A percentile compares a stretch with the other conserved stretches of the same genome.
Conservation (phyloP, 1,284 basidiomycete species). For the Sporisorium sorghi region DNA sequence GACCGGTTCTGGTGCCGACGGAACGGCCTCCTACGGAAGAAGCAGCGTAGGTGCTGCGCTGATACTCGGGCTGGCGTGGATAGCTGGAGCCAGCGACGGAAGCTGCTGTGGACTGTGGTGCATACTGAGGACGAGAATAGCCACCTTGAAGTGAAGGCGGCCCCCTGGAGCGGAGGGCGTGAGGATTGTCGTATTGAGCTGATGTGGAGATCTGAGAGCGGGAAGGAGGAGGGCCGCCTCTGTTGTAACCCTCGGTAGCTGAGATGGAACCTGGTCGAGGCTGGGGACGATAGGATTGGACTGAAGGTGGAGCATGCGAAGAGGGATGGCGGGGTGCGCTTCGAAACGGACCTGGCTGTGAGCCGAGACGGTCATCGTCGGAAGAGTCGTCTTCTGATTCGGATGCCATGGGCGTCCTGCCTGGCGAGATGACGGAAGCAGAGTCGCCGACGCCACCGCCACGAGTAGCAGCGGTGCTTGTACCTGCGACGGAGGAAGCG, state of each 20-base stretch:
- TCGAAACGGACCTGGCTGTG: constrained; percentile 32
- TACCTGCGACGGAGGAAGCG: constrained; percentile 39
- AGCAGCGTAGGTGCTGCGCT: constrained; percentile 51
- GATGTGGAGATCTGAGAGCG: constrained; percentile 31
- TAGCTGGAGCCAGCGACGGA: constrained; percentile 38
- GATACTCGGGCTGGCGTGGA: constrained; percentile 39
- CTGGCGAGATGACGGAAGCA: constrained; percentile 23
- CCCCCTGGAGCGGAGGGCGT: constrained; percentile 24
- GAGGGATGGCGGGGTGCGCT: constrained; percentile 18
- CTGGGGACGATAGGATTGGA: constrained; percentile 35
- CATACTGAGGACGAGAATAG: constrained; percentile 33
- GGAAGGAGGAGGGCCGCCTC: constrained; percentile 26
- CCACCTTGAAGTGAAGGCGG: constrained; percentile 34
- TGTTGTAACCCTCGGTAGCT: constrained; percentile 31
- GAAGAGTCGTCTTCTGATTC: constrained; percentile 38
- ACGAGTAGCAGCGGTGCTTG: constrained; percentile 49
- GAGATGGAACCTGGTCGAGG: constrained; percentile 37
- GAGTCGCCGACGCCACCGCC: constrained; percentile 24
- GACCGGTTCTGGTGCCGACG: constrained; percentile 26
- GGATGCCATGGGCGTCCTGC: constrained; percentile 36
- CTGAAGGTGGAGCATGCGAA: constrained; percentile 26
- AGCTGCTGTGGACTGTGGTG: constrained; percentile 35
- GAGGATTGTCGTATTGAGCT: constrained; percentile 15
- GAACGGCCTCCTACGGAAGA: constrained; percentile 62
- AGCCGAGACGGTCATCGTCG: constrained; percentile 36